Evolutionary conservation across 495 filamentous ascomycete genomes (phyloP).

Genomic region (Hyphodiscus hymeniophilus): DNA sequence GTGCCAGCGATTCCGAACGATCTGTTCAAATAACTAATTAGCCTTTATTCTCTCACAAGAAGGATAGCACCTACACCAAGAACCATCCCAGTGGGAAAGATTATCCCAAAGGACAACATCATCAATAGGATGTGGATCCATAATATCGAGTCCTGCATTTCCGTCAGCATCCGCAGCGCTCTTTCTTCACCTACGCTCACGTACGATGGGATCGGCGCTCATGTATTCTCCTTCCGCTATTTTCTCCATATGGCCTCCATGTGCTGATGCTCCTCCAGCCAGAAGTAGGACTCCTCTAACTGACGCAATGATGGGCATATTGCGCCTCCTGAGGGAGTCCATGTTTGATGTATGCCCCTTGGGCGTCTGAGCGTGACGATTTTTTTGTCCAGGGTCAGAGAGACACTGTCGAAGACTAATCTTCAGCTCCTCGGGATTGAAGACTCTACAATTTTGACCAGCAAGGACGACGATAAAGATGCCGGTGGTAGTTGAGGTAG

Average conservation of each 20-base stretch:
- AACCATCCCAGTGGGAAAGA: slow-evolving; percentile 70
- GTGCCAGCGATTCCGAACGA: slow-evolving; percentile 60
- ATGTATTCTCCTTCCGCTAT: slow-evolving; percentile 69
- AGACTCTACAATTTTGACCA: not conserved
- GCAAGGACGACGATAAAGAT: not conserved
- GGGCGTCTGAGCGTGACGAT: not conserved
- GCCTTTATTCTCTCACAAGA: slow-evolving; percentile 95
- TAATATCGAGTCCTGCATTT: slow-evolving; percentile 31
- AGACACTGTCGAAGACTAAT: not conserved
- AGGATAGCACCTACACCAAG: slow-evolving; percentile 76
- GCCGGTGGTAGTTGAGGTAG: not conserved
- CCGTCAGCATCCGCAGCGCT: not conserved
- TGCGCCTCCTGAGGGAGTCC: slow-evolving; percentile 6
- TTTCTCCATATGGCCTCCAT: slow-evolving; percentile 54
- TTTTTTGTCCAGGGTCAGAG: not conserved
- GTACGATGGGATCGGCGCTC: slow-evolving; percentile 80
- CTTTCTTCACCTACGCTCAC: slow-evolving; percentile 23
- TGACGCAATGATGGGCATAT: not conserved
- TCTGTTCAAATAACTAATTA: slow-evolving; percentile 43
- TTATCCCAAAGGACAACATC: slow-evolving; percentile 75
- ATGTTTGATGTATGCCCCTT: slow-evolving; percentile 6
- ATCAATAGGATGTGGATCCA: slow-evolving; percentile 91
- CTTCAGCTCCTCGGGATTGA: not conserved
- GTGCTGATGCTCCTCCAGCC: slow-evolving; percentile 7
- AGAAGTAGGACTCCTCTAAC: slow-evolving; percentile 1